These are phyloP conservation scores for Alternaria postmessia DNA, from an alignment of 2,329 filamentous ascomycete species.

Conservation along the genomic window DNA sequence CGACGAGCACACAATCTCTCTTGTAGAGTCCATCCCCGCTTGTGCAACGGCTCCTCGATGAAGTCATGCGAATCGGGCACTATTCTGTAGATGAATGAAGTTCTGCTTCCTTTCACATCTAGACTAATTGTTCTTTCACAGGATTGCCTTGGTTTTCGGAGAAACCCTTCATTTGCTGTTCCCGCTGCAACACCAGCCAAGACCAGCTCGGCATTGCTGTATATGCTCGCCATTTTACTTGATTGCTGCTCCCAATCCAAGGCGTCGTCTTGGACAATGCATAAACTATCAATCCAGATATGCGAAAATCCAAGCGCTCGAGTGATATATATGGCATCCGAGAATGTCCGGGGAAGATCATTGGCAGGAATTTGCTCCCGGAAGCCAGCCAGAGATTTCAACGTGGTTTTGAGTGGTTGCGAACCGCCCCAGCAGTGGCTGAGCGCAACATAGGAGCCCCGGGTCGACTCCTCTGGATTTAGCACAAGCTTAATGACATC, in stretches of 20 bases:
- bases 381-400: neutral
- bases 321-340: neutral
- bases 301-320: slow-evolving; percentile 3
- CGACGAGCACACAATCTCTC: neutral
- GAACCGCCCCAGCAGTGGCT: neutral
- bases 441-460: neutral
- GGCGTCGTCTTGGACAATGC: slow-evolving; percentile 22
- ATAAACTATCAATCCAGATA: slow-evolving; percentile 29
- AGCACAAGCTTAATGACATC: neutral
- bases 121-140: neutral
- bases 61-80: neutral
- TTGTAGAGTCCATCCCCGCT: neutral
- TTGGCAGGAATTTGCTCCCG: neutral
- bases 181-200: neutral
- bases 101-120: neutral
- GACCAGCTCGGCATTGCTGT: neutral
- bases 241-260: slow-evolving; percentile 9
- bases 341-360: neutral
- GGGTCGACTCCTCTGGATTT: neutral
- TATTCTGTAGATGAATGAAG: neutral
- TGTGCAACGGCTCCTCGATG: neutral
- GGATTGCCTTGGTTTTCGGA: neutral
- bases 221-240: slow-evolving; percentile 15
- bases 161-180: neutral
- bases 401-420: neutral